Evolutionary conservation across 148 eudicot genomes (phyloP), one percentile per base, ranked within the genome.

Genomic region (Persicaria maculosa): DNA sequence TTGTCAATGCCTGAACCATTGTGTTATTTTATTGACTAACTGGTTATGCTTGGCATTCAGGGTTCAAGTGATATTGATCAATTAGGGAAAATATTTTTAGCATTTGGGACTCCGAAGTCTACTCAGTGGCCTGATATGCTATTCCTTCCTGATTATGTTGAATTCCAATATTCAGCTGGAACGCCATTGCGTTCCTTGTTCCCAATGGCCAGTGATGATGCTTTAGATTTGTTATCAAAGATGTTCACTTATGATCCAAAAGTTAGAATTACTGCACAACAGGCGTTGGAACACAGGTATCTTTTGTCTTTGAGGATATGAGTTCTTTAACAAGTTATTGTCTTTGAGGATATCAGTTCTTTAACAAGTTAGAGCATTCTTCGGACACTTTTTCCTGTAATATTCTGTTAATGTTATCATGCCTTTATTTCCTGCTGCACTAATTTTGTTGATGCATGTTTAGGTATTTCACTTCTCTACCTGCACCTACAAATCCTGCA

Each of bases 61-160:
- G 98, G 98, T 71, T 87, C 89, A 77, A 95, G 92, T 83, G 98
- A 95, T 79, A 95, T 95, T 73, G 98, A 95, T 85, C 98, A 95
- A 82, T 80, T 95, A 73, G 98, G 98, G 12, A 95, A 95, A 81
- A 95, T 95, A 11, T 95, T 95, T 83, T 93, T 89, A 55, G 96
- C 93, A 76, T 95, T 95, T 83, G 98, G 98, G 71, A 95, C 98
- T 36, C 96, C 98, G 55, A 95, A 95, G 84, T 76, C 84, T 53
- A 82, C 91, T 31, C 97, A 95, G 79, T 95, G 98, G 98, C 80
- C 92, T 80, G 98, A 92, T 86, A 86, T 92, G 92, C 75, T 85
- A 7, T 90, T 84, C 76, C 93, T 95, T 54, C 98, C 98, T 47
- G 98, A 95, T 83, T 95, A 92, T 59, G 93, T 95, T 76, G 98